Conservation (phyloP, 2,329 filamentous ascomycete species). For the Neopestalotiopsis sp. region DNA sequence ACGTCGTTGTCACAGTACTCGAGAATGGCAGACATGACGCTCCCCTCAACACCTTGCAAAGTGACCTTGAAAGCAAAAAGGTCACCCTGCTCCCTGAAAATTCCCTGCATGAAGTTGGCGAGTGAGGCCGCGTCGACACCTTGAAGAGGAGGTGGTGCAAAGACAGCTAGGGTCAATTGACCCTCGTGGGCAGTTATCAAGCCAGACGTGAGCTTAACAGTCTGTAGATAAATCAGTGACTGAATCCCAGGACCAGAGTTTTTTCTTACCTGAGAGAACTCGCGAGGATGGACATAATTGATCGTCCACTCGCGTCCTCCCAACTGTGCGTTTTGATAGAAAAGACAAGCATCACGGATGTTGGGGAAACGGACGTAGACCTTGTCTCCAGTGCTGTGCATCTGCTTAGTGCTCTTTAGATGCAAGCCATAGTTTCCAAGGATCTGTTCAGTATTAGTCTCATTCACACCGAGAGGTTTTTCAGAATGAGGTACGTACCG, state of each 20-base stretch:
- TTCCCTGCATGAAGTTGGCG: conserved; percentile 44
- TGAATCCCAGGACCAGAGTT: neutral
- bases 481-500: conserved; percentile 43
- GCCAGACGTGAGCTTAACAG: conserved; percentile 33
- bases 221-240: conserved; percentile 26
- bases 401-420: conserved; percentile 41
- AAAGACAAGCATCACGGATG: conserved; percentile 61
- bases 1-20: conserved; percentile 58
- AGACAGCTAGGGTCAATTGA: conserved; percentile 57
- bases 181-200: conserved; percentile 55
- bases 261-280: conserved; percentile 46
- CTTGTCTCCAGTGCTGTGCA: conserved; percentile 43
- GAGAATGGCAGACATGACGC: conserved; percentile 51
- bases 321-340: conserved; percentile 50
- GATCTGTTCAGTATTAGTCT: conserved; percentile 37
- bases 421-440: conserved; percentile 39
- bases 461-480: neutral
- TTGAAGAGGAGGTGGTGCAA: conserved; percentile 28
- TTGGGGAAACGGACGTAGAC: conserved; percentile 64
- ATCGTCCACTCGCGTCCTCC: conserved; percentile 52
- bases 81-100: conserved; percentile 53
- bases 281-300: conserved; percentile 47
- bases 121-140: conserved; percentile 30
- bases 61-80: conserved; percentile 57
- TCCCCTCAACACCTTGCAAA: conserved; percentile 42